Percentiles rank a stretch among this genome's conserved stretches.
Evolutionary conservation across 352 stramenopile species (phyloP).

Genomic region (Phytophthora pisi): DNA sequence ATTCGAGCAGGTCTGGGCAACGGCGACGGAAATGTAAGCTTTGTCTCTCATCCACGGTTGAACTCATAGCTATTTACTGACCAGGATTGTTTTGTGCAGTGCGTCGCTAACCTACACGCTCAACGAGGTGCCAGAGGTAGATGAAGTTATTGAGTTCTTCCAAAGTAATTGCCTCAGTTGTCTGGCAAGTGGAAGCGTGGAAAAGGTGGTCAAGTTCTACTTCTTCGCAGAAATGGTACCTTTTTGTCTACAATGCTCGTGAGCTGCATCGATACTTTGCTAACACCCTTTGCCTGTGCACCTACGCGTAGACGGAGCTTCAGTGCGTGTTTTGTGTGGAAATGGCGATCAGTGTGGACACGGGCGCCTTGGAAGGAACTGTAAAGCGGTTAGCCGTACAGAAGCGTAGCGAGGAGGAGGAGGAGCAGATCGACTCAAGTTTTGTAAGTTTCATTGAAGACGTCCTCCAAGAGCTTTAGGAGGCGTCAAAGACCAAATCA

Average conservation of each 20-base stretch:
- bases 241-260: not conserved
- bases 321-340: conserved; percentile 86
- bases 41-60: not conserved
- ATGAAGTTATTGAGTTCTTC: conserved; percentile 81
- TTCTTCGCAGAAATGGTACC: conserved; percentile 88
- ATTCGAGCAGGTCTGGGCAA: conserved; percentile 84
- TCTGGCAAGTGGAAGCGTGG: conserved; percentile 75
- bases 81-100: conserved; percentile 28
- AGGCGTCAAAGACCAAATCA: conserved; percentile 22
- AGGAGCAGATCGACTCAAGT: conserved; percentile 84
- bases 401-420: conserved; percentile 56
- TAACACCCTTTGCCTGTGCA: not conserved
- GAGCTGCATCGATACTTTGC: not conserved
- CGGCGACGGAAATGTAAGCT: conserved; percentile 76
- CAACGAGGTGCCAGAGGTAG: conserved; percentile 66
- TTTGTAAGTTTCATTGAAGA: conserved; percentile 88
- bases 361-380: conserved; percentile 57
- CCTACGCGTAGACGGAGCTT: conserved; percentile 55
- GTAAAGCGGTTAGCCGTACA: conserved; percentile 80
- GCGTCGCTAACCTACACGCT: conserved; percentile 56
- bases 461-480: conserved; percentile 71
- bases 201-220: conserved; percentile 87
- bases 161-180: conserved; percentile 72
- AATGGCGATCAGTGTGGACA: conserved; percentile 69
- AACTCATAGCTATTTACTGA: not conserved